Percentiles rank a stretch among this genome's conserved stretches.
These are phyloP conservation scores for Phytopythium mirpurense DNA, from an alignment of 352 stramenopile species.

Conservation along the genomic window DNA sequence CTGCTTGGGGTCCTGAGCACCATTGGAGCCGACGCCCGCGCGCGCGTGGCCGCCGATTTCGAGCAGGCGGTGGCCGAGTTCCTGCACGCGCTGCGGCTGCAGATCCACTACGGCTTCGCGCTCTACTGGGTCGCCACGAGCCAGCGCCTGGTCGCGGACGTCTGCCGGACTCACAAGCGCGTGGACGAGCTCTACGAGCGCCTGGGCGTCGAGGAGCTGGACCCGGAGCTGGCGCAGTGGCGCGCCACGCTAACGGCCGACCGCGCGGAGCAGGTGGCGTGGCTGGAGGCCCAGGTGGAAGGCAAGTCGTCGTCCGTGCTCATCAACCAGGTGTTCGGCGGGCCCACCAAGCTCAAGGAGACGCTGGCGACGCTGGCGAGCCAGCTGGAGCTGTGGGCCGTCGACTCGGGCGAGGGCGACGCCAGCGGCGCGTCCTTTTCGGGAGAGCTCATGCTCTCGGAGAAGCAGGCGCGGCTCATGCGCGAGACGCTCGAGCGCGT, in stretches of 20 bases:
- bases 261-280: slow-evolving; percentile 5
- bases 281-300: slow-evolving; percentile 4
- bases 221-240: slow-evolving; percentile 7
- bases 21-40: not conserved
- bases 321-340: slow-evolving; percentile 10
- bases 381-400: slow-evolving; percentile 3
- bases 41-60: slow-evolving; percentile 1
- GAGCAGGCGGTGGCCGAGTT: slow-evolving; percentile 8
- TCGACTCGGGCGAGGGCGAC: slow-evolving; percentile 3
- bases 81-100: slow-evolving; percentile 10
- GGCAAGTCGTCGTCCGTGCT: slow-evolving; percentile 5
- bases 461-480: slow-evolving; percentile 9
- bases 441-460: not conserved
- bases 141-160: slow-evolving; percentile 7
- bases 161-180: slow-evolving; percentile 11
- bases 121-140: slow-evolving; percentile 17
- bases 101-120: slow-evolving; percentile 7
- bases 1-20: not conserved
- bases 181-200: slow-evolving; percentile 9
- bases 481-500: slow-evolving; percentile 9
- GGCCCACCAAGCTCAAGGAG: slow-evolving; percentile 19
- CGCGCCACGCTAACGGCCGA: slow-evolving; percentile 3
- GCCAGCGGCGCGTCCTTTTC: too few relatives aligned
- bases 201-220: not conserved
- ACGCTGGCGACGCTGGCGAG: slow-evolving; percentile 13